Evolutionary conservation across 192 early-diverging fungal genomes (phyloP).

Genomic region (Linnemannia elongata): DNA sequence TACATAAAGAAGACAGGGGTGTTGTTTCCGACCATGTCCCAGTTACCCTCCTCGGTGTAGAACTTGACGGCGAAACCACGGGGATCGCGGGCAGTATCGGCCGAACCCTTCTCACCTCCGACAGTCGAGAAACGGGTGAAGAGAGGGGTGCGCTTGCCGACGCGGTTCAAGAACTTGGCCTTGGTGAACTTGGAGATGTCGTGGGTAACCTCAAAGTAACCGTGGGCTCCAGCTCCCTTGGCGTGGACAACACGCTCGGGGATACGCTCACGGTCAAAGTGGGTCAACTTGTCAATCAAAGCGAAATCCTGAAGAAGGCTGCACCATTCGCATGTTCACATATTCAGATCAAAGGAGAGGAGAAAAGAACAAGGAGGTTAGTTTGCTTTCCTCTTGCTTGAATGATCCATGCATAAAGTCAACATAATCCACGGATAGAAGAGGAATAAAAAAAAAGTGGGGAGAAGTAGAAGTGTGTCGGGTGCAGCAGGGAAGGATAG

Average conservation of each 20-base stretch:
- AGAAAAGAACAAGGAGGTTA: not conserved
- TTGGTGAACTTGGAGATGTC: slow-evolving; percentile 67
- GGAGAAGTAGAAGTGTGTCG: not conserved
- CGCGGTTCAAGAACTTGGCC: slow-evolving; percentile 71
- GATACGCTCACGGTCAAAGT: slow-evolving; percentile 90
- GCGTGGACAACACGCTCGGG: slow-evolving; percentile 92
- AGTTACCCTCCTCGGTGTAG: slow-evolving; percentile 84
- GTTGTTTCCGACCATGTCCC: slow-evolving; percentile 76
- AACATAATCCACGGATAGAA: not conserved
- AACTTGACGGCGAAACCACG: slow-evolving; percentile 83
- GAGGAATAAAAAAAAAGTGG: not conserved
- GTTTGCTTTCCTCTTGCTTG: not conserved
- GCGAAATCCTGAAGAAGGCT: slow-evolving; percentile 76
- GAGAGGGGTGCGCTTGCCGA: slow-evolving; percentile 76
- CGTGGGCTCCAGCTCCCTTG: slow-evolving; percentile 87
- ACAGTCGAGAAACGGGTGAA: slow-evolving; percentile 80
- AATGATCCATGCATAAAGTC: not conserved
- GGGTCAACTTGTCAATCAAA: slow-evolving; percentile 79
- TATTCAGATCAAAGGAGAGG: not conserved
- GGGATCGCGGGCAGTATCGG: slow-evolving; percentile 77
- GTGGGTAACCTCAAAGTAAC: slow-evolving; percentile 76
- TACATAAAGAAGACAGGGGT: slow-evolving; percentile 75
- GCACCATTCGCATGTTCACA: not conserved
- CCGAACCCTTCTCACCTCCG: slow-evolving; percentile 69
- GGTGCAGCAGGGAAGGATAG: not conserved